A percentile compares a stretch with the other conserved stretches of the same genome.
These are phyloP conservation scores for Penicillium sclerotigenum DNA, from an alignment of 2,329 filamentous ascomycete species.

Conservation along the genomic window DNA sequence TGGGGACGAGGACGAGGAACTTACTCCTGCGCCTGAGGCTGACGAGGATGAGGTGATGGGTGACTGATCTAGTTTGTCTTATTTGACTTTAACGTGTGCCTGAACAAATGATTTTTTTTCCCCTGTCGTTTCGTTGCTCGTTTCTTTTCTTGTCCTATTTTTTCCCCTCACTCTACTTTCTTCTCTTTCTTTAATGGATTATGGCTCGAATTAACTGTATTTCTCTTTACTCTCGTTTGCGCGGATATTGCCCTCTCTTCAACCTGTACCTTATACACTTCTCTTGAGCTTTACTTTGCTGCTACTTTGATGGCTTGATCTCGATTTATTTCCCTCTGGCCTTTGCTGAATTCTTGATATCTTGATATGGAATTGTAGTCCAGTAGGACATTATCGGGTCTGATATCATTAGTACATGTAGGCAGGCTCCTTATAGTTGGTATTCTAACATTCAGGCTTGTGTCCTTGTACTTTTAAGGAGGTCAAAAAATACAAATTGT, in stretches of 20 bases:
- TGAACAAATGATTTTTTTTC: not conserved
- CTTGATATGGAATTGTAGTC: not conserved
- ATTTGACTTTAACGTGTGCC: conserved; percentile 12
- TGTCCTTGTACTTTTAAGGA: too few relatives aligned
- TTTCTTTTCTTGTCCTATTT: conserved; percentile 8
- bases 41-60: conserved; percentile 46
- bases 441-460: too few relatives aligned
- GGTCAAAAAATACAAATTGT: too few relatives aligned
- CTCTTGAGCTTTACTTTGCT: not conserved
- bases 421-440: not conserved
- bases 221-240: conserved; percentile 8
- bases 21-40: conserved; percentile 27
- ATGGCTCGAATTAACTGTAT: conserved; percentile 5
- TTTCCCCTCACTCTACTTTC: not conserved
- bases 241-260: conserved; percentile 6
- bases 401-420: not conserved
- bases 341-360: not conserved
- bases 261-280: conserved; percentile 3
- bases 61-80: conserved; percentile 28
- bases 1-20: conserved; percentile 28
- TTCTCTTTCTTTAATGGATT: conserved; percentile 2
- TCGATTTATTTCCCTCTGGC: conserved; percentile 9
- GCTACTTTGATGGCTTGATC: not conserved
- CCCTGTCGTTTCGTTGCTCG: not conserved
- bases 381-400: not conserved